phyloP scores from a whole-genome alignment of 2,329 filamentous ascomycete genomes.

The Byssothecium circinans region DNA sequence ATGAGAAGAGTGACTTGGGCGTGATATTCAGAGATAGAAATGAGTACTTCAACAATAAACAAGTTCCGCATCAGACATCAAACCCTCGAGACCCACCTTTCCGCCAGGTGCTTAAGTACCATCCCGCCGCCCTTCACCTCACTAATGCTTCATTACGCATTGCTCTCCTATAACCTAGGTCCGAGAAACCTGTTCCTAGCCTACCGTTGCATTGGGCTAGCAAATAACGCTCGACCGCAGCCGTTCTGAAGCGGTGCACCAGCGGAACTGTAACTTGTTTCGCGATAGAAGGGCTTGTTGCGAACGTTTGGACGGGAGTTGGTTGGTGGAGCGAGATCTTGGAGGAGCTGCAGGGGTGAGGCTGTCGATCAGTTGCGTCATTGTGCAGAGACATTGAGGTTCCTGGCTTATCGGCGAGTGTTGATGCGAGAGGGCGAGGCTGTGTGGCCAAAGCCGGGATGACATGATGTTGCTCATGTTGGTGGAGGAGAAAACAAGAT shows the following conservation, averaged over 20 bases:
- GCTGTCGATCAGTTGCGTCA: conserved; percentile 13
- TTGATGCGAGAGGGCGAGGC: neutral
- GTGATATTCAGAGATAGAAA: neutral
- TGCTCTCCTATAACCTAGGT: conserved; percentile 4
- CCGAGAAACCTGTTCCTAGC: conserved; percentile 23
- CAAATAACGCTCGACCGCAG: conserved; percentile 9
- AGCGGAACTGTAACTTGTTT: conserved; percentile 16
- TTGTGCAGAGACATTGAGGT: neutral
- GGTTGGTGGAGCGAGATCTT: conserved; percentile 5
- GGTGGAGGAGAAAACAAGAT: conserved; percentile 1
- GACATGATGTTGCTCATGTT: neutral
- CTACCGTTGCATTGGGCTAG: conserved; percentile 3
- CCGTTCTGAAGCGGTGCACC: neutral
- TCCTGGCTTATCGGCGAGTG: neutral
- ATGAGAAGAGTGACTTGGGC: neutral
- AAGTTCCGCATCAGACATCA: neutral
- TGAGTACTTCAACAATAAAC: neutral
- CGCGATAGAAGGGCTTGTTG: conserved; percentile 5
- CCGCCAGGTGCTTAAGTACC: neutral
- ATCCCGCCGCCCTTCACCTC: conserved; percentile 1
- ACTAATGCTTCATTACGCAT: neutral
- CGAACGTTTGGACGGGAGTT: conserved; percentile 1
- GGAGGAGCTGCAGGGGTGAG: conserved; percentile 5
- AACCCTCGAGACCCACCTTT: neutral
- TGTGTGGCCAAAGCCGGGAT: neutral